phyloP scores from a whole-genome alignment of 768 basidiomycete genomes.

The Rhodotorula diobovata region DNA sequence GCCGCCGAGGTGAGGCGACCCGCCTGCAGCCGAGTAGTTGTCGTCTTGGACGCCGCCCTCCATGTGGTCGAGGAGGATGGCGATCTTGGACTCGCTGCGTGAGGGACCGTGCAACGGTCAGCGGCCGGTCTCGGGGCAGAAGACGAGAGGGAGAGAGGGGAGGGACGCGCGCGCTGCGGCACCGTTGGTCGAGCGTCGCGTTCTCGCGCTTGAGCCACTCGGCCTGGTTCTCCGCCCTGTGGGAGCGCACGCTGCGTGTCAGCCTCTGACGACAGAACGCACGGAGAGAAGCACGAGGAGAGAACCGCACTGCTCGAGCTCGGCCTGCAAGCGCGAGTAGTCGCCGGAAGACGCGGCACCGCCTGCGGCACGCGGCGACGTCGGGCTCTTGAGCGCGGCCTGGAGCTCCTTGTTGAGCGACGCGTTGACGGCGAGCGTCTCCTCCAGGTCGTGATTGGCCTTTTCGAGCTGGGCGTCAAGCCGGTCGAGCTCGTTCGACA shows the following conservation, averaged over 20 bases:
- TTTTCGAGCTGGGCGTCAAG: constrained; percentile 67
- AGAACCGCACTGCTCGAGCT: constrained; percentile 29
- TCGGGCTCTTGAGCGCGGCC: constrained; percentile 25
- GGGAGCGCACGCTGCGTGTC: background rate
- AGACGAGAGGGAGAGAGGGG: no score
- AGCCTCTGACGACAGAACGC: background rate
- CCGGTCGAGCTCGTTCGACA: constrained; percentile 72
- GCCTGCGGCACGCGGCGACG: constrained; percentile 4
- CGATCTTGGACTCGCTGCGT: constrained; percentile 59
- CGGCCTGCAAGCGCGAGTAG: constrained; percentile 28
- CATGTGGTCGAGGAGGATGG: constrained; percentile 70
- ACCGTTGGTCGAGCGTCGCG: constrained; percentile 48
- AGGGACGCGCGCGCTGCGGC: constrained; percentile 29
- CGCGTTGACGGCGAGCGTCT: constrained; percentile 54
- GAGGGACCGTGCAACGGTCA: no score
- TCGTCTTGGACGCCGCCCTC: constrained; percentile 49
- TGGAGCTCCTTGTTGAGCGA: constrained; percentile 41
- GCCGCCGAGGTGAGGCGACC: constrained; percentile 4
- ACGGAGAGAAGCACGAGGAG: background rate
- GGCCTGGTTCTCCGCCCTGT: constrained; percentile 45
- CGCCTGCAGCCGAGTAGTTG: background rate
- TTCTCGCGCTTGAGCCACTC: constrained; percentile 83
- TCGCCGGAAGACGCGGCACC: constrained; percentile 2
- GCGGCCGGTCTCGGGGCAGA: background rate
- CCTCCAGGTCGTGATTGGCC: constrained; percentile 70